Percentiles rank a stretch among this genome's conserved stretches.
Conservation (phyloP, 805 yeast species). For the Danielia oregonensis region DNA sequence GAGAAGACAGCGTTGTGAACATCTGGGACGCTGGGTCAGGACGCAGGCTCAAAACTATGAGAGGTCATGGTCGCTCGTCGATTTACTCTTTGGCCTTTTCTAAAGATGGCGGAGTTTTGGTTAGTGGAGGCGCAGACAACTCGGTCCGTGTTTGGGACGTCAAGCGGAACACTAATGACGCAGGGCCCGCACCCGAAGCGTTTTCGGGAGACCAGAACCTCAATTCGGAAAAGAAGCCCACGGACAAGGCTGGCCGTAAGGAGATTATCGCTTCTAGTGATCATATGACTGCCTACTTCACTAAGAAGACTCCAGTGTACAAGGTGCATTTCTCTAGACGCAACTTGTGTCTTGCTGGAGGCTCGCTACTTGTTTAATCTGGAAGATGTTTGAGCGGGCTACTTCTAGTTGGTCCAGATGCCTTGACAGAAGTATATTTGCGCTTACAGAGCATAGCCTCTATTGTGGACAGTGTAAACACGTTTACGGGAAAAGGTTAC, state of each 20-base stretch:
- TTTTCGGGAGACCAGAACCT: conserved; percentile 27
- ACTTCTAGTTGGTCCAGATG: too few species aligned
- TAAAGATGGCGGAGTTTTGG: conserved; percentile 82
- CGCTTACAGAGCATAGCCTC: too few species aligned
- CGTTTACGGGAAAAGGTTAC: too few species aligned
- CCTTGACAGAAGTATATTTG: too few species aligned
- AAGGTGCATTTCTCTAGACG: conserved; percentile 89
- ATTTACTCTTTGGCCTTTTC: conserved; percentile 83
- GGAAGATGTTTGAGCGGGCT: too few species aligned
- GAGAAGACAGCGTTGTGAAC: conserved; percentile 84
- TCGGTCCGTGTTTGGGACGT: conserved; percentile 96
- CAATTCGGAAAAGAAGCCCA: conserved; percentile 20
- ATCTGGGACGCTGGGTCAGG: conserved; percentile 96
- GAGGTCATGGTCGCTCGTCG: conserved; percentile 88
- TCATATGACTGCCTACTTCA: conserved; percentile 88
- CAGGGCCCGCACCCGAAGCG: conserved; percentile 74
- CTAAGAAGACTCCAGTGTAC: conserved; percentile 91
- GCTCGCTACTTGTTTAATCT: conserved; percentile 55
- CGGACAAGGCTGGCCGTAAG: conserved; percentile 45
- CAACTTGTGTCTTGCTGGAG: conserved; percentile 89
- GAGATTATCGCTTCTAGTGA: conserved; percentile 83
- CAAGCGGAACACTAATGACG: conserved; percentile 76
- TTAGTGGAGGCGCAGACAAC: conserved; percentile 89
- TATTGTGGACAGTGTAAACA: too few species aligned
- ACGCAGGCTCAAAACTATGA: conserved; percentile 81